Evolutionary conservation across 1,139 yeast genomes (phyloP), one percentile per base, ranked within the genome.

Genomic region (Hansenula sp.): DNA sequence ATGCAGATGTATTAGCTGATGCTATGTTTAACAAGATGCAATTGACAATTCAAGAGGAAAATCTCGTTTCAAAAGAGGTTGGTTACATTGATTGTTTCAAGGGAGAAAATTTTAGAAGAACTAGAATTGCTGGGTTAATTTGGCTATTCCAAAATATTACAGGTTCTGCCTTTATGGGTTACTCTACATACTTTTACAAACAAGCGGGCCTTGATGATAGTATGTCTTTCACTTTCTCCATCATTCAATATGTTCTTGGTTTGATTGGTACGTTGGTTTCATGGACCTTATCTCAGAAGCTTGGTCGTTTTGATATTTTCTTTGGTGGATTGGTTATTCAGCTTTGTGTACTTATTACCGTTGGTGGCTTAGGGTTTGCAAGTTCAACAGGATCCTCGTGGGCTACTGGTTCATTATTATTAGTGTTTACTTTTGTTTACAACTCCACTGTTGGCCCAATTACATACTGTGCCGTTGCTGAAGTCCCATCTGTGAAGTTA

Each of bases 141-240:
- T 77, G 79, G 76, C 53, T 73, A 43, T 63, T 71, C 43, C 83
- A 77, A 55, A 67, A 68, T 43, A 64, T 73, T 47, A 71, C 80
- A 33, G 83, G 83, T 45, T 67, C 78, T 6, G 62, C 77, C 2
- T 67, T 78, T 54, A 74, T 75, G 72, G 57, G 62, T 18, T 77
- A 74, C 39, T 67, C 71, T 11, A 61, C 72, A 1, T 67, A 65
- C 42, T 67, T 66, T 50, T 68, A 62, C 44, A 52, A 59, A 41
- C 66, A 63, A 48, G 68, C 71, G 15, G 72, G 72, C 18, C 51
- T 68, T 32, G 49, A 49, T 32, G 50, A 52, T 5, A 28, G 50
- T 7, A 53, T 58, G 50, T 55, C 66, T 3, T 67, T 65, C 53
- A 57, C 59, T 38, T 62, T 56, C 48, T 59, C 61, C 36, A 62